These are phyloP conservation scores for Polygonum aviculare DNA, from an alignment of 148 eudicot species.

Conservation along the genomic window DNA sequence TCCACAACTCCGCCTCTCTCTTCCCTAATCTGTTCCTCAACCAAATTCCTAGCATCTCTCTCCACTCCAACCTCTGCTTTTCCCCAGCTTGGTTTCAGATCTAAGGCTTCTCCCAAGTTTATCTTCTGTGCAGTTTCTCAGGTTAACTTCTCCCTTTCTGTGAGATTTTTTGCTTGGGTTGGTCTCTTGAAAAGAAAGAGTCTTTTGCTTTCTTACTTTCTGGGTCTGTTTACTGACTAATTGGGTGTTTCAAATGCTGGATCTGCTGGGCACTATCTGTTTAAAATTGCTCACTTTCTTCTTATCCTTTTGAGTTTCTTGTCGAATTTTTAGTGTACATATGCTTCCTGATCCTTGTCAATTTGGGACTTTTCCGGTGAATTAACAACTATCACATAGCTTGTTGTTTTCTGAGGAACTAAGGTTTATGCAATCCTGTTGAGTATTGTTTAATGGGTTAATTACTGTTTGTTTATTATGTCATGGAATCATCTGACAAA, in stretches of 20 bases:
- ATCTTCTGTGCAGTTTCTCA: background rate
- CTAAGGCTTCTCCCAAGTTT: background rate
- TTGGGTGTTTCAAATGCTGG: background rate
- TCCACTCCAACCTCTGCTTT: background rate
- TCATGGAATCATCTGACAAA: background rate
- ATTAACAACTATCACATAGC: background rate
- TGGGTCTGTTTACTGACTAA: background rate
- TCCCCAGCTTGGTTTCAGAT: background rate
- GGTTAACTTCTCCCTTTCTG: background rate
- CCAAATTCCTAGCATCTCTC: background rate
- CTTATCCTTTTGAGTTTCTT: background rate
- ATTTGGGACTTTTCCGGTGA: background rate
- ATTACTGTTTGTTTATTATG: background rate
- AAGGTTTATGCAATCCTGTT: background rate
- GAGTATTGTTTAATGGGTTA: background rate
- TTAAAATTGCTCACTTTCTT: background rate
- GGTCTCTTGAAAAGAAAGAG: background rate
- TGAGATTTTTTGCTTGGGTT: background rate
- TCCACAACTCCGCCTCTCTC: background rate
- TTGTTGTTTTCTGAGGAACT: background rate
- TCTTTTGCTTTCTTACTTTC: slow-evolving; percentile 4
- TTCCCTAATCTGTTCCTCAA: background rate
- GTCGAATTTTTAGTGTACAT: background rate
- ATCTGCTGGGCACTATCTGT: background rate
- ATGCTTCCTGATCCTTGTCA: background rate